A percentile compares a stretch with the other conserved stretches of the same genome.
Conservation (phyloP, 2,329 filamentous ascomycete species). For the Aspergillus clavatus region DNA sequence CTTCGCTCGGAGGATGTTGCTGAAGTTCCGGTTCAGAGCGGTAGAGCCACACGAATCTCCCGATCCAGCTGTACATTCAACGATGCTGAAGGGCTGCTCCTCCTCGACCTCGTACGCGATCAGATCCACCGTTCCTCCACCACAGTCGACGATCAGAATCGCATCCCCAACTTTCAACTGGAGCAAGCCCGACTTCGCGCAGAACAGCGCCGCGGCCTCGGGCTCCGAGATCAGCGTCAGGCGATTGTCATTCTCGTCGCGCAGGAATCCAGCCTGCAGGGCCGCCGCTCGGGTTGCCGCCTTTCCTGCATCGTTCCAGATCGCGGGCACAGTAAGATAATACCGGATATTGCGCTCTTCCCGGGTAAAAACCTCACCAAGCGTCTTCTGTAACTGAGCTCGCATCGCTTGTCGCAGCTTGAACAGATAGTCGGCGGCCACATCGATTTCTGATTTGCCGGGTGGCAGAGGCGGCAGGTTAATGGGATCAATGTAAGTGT, state of each 20-base stretch:
- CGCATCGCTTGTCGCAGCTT: slow-evolving; percentile 97
- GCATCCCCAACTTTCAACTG: slow-evolving; percentile 98
- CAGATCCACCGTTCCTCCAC: slow-evolving; percentile 96
- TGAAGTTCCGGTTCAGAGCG: slow-evolving; percentile 95
- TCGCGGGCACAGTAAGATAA: slow-evolving; percentile 96
- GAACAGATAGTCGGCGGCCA: slow-evolving; percentile 98
- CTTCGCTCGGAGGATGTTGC: slow-evolving; percentile 94
- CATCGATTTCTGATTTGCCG: slow-evolving; percentile 97
- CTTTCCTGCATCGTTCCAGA: slow-evolving; percentile 99
- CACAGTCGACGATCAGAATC: slow-evolving; percentile 96
- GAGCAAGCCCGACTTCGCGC: slow-evolving; percentile 89
- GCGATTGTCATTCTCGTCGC: slow-evolving; percentile 96
- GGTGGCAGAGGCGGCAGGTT: slow-evolving; percentile 95
- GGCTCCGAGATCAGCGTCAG: slow-evolving; percentile 93
- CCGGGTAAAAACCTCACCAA: slow-evolving; percentile 95
- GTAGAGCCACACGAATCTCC: slow-evolving; percentile 98
- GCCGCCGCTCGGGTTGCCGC: slow-evolving; percentile 92
- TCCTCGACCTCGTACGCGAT: slow-evolving; percentile 99
- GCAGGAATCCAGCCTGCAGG: slow-evolving; percentile 92
- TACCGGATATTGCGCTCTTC: slow-evolving; percentile 98
- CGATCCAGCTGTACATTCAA: slow-evolving; percentile 93
- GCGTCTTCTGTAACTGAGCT: slow-evolving; percentile 87
- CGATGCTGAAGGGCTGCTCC: slow-evolving; percentile 93
- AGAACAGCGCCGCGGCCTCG: slow-evolving; percentile 95
- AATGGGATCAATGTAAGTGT: slow-evolving; percentile 98